Percentiles rank a stretch among this genome's conserved stretches.
Conservation (phyloP, 805 yeast species). For the Ogataea sp. region DNA sequence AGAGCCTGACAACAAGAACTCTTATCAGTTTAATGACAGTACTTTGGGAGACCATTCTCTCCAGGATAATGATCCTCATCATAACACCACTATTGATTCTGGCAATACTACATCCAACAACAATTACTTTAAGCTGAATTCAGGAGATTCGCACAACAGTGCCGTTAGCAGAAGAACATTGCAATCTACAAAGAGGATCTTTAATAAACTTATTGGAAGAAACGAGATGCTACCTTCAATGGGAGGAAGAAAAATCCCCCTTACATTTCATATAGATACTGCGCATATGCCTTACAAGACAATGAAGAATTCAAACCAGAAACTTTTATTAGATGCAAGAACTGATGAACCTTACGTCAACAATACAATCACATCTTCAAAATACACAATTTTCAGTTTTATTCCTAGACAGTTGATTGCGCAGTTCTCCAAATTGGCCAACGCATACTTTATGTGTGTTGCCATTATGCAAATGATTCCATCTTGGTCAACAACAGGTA, state of each 20-base stretch:
- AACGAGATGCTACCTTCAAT: slow-evolving; percentile 42
- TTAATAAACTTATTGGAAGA: slow-evolving; percentile 35
- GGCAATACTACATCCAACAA: too few species aligned
- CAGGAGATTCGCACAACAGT: too few species aligned
- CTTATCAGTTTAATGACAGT: neutral
- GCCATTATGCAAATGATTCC: slow-evolving; percentile 95
- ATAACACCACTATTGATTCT: too few species aligned
- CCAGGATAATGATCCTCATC: too few species aligned
- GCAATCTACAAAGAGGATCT: too few species aligned
- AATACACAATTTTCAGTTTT: slow-evolving; percentile 74
- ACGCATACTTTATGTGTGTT: slow-evolving; percentile 80
- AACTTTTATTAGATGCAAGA: slow-evolving; percentile 61
- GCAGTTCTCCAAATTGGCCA: slow-evolving; percentile 90
- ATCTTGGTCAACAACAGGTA: slow-evolving; percentile 95
- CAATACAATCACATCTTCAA: slow-evolving; percentile 77
- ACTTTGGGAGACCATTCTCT: too few species aligned
- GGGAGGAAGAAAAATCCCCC: slow-evolving; percentile 72
- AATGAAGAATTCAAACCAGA: slow-evolving; percentile 19
- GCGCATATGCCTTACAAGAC: slow-evolving; percentile 13
- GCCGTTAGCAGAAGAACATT: too few species aligned
- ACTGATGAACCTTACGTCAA: slow-evolving; percentile 48
- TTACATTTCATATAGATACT: slow-evolving; percentile 36
- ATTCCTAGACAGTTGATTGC: slow-evolving; percentile 83
- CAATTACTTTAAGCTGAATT: too few species aligned
- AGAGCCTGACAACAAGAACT: slow-evolving; percentile 2